These are phyloP conservation scores for Zizania palustris DNA, from an alignment of 202 grass and related monocot genomes.

Conservation along the genomic window DNA sequence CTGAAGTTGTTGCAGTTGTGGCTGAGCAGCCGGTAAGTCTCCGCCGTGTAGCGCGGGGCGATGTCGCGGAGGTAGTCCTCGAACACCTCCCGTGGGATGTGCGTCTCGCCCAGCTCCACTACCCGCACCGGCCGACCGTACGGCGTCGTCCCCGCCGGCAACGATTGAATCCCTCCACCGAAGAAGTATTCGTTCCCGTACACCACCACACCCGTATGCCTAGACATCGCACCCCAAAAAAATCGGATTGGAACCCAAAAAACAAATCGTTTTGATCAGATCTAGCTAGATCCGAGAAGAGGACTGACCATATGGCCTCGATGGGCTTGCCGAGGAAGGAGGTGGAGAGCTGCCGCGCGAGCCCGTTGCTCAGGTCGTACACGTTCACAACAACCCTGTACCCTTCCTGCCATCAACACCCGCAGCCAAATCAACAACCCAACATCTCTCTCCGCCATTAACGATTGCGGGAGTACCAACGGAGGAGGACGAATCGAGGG, in stretches of 20 bases:
- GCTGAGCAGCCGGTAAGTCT: constrained; percentile 72
- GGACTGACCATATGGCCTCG: constrained; percentile 76
- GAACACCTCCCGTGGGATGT: constrained; percentile 71
- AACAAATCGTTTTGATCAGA: not conserved
- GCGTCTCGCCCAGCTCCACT: constrained; percentile 68
- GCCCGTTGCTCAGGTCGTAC: constrained; percentile 93
- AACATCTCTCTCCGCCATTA: not conserved
- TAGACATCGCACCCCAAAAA: not conserved
- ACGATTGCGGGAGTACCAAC: not conserved
- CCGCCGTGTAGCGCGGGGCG: constrained; percentile 65
- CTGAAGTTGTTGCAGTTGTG: constrained; percentile 99
- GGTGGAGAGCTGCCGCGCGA: constrained; percentile 76
- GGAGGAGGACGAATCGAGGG: not conserved
- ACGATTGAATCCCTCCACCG: constrained; percentile 77
- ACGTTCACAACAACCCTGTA: constrained; percentile 81
- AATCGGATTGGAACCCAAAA: not conserved
- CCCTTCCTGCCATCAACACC: constrained; percentile 58
- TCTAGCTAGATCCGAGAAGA: not conserved
- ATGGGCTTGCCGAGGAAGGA: constrained; percentile 88
- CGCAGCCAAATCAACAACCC: not conserved
- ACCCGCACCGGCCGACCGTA: constrained; percentile 70
- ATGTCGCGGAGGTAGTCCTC: constrained; percentile 85
- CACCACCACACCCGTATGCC: constrained; percentile 85
- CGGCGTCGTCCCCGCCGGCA: constrained; percentile 55
- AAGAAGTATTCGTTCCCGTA: constrained; percentile 89